A percentile compares a stretch with the other conserved stretches of the same genome.
These are phyloP conservation scores for Coemansia sp. DNA, from an alignment of 192 early-diverging fungal genomes.

Conservation along the genomic window DNA sequence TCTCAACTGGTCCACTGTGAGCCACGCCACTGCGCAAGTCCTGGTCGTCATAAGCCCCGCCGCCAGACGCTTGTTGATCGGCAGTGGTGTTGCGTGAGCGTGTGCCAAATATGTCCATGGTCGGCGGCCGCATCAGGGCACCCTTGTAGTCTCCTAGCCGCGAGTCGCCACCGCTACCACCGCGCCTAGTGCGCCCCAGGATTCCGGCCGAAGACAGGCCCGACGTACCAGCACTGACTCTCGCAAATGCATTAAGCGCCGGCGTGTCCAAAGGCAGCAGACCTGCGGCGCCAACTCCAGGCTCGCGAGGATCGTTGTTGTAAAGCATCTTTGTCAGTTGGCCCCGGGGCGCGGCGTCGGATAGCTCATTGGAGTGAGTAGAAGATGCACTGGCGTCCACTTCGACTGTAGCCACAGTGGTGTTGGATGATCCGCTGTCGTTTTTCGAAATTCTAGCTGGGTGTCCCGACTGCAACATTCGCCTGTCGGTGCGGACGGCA, in stretches of 20 bases:
- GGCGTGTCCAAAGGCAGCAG: neutral
- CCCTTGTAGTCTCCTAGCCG: slow-evolving; percentile 42
- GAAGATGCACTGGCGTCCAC: slow-evolving; percentile 25
- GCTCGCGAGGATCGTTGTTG: slow-evolving; percentile 24
- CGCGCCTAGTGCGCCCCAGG: slow-evolving; percentile 26
- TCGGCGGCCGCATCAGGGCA: slow-evolving; percentile 25
- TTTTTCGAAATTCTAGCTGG: slow-evolving; percentile 23
- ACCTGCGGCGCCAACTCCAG: neutral
- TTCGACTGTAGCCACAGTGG: slow-evolving; percentile 35
- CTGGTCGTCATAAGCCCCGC: slow-evolving; percentile 3
- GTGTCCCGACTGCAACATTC: neutral
- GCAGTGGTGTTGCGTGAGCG: slow-evolving; percentile 15
- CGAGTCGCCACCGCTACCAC: slow-evolving; percentile 43
- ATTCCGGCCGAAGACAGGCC: slow-evolving; percentile 2
- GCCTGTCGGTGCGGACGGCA: slow-evolving; percentile 14
- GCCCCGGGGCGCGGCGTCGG: slow-evolving; percentile 19
- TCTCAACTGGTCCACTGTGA: slow-evolving; percentile 26
- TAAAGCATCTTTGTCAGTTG: slow-evolving; percentile 49
- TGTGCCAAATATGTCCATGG: slow-evolving; percentile 37
- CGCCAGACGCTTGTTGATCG: slow-evolving; percentile 4
- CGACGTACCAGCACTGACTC: neutral
- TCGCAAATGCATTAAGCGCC: neutral
- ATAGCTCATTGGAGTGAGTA: slow-evolving; percentile 11
- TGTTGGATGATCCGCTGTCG: slow-evolving; percentile 31
- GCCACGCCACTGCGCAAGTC: slow-evolving; percentile 12